Base-by-base conservation (phyloP, 257 asterid genomes). In the Solanum appendiculatum region DNA sequence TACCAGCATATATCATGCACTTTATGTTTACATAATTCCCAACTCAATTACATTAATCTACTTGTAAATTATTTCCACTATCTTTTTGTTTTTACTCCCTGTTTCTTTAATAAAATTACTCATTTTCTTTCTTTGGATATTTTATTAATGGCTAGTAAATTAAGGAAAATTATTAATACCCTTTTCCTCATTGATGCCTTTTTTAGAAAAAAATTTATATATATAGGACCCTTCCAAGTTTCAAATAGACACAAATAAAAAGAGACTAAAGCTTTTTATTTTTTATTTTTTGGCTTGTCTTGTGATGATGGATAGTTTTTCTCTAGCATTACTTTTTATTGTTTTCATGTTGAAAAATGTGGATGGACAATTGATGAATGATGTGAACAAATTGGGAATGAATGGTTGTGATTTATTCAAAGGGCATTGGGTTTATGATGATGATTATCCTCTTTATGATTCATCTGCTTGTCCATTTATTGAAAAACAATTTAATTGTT, bases 361-460 rank as follows among this genome's bases (percentile, higher is more conserved):
- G 63, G 73, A 44, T 68, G 91, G 88, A 36, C 63, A 48, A 12
- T 39, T 44, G 69, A 31, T 73, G 29, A 86, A 34, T 39, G 84
- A 29, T 42, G 42, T 8, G 18, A 72, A 3, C 86, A 51, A 63
- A 21, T 21, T 34, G 44, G 27, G 18, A 29, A 42, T 42, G 46
- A 27, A 44, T 1, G 44, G 5, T 37, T 88, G 92, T 70, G 88
- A 90, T 87, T 2, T 90, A 4, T 87, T 69, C 33, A 4, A 87
- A 2, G 92, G 92, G 27, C 86, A 33, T 2, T 91, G 92, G 92
- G 85, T 91, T 63, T 40, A 20, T 84, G 92, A 91, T 83, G 85
- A 84, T 63, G 80, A 87, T 2, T 89, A 87, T 73, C 91, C 91
- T 42, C 87, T 83, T 15, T 91, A 91, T 39, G 86, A 91, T 60